Conservation (phyloP, 306 rosid species). For the Vicia villosa region DNA sequence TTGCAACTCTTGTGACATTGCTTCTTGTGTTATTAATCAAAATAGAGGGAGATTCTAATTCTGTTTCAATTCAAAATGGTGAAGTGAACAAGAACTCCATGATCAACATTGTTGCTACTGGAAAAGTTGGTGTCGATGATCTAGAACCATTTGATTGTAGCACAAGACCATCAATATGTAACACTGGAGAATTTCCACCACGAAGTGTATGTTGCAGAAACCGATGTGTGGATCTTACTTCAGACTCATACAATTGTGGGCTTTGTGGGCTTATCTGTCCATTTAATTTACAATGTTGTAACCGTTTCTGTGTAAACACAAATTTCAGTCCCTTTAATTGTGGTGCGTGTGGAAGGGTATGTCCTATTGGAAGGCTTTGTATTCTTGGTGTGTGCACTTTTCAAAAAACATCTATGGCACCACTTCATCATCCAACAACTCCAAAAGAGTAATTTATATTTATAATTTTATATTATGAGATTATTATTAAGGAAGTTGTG, state of each 20-base stretch:
- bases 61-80: neutral
- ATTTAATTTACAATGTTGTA: too few species aligned
- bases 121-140: neutral
- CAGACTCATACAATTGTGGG: slow-evolving; percentile 57
- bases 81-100: slow-evolving; percentile 9
- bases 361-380: slow-evolving; percentile 52
- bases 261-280: slow-evolving; percentile 46
- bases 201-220: slow-evolving; percentile 47
- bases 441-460: neutral
- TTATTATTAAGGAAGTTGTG: neutral
- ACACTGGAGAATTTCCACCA: neutral
- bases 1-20: slow-evolving; percentile 23
- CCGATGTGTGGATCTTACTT: slow-evolving; percentile 50
- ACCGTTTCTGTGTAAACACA: slow-evolving; percentile 48
- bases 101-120: neutral
- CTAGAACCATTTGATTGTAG: neutral
- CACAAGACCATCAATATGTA: slow-evolving; percentile 42
- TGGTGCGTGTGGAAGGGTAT: slow-evolving; percentile 60
- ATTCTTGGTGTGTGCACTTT: slow-evolving; percentile 53
- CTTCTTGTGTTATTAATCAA: slow-evolving; percentile 17
- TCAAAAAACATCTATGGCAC: neutral
- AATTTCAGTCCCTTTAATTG: slow-evolving; percentile 44
- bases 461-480: neutral
- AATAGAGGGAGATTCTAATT: neutral
- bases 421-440: neutral